Base-by-base conservation (phyloP, 1,284 basidiomycete genomes). In the Ganoderma lucidum region DNA sequence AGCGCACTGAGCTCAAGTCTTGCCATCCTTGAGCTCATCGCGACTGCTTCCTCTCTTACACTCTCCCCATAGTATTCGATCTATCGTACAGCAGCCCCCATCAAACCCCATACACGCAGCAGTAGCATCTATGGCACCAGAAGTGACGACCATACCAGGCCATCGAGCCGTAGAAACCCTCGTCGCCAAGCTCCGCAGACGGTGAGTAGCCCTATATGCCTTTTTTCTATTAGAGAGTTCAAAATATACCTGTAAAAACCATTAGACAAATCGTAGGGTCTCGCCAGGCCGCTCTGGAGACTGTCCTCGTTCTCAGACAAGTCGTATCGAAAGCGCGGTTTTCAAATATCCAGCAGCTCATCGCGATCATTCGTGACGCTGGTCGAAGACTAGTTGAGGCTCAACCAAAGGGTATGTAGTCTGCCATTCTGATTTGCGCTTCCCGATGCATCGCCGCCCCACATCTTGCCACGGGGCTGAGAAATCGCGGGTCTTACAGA, bases 311-410 rank as follows among this genome's bases (percentile, higher is more conserved):
- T 19, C 84, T 99, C 41, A 90, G 96, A 58, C 93, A 96, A 77
- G 94, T 99, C 67, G 92, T 99, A 10, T 90, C 96, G 6, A 91
- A 91, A 74, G 94, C 95, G 6, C 90, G 90, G 68, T 98, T 97
- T 77, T 89, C 88, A 45, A 94, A 93, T 72, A 93, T 99, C 75
- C 93, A 96, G 62, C 94, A 98, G 75, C 85, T 99, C 6, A 86
- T 97, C 14, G 85, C 86, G 45, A 89, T 96, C 70, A 93, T 99
- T 75, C 91, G 94, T 68, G 84, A 85, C 62, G 93, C 96, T 3
- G 97, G 97, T 1, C 85, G 88, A 73, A 87, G 88, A 71, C 81
- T 99, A 58, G 91, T 95, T 32, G 92, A 95, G 51, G 95, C 96
- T 15, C 96, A 98, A 78, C 95, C 96, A 12, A 96, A 97, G 90